Evolutionary conservation across 164 flowering plant genomes (phyloP).

Genomic region (Annona cherimola): DNA sequence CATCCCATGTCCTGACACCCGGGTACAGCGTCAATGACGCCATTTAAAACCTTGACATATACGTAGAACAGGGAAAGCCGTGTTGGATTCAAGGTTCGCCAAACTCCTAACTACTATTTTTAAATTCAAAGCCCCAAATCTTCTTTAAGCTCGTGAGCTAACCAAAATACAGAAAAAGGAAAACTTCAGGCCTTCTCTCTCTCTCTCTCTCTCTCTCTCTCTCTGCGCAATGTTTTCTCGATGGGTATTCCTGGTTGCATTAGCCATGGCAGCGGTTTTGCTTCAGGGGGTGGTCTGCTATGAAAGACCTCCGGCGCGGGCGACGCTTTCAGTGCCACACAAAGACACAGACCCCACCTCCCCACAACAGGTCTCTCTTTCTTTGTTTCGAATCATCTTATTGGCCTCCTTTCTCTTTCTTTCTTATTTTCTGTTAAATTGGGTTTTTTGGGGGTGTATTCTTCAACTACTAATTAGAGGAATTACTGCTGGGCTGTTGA

Average conservation of each 20-base stretch:
- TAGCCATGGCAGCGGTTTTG: not conserved
- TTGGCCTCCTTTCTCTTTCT: too few relatives aligned
- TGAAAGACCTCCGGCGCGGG: conserved; percentile 20
- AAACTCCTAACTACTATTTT: too few relatives aligned
- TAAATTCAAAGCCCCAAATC: too few relatives aligned
- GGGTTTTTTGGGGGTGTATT: not conserved
- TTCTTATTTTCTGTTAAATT: not conserved
- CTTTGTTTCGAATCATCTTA: not conserved
- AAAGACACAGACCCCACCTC: conserved; percentile 8
- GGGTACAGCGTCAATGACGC: too few relatives aligned
- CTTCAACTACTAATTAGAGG: too few relatives aligned
- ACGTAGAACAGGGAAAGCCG: too few relatives aligned
- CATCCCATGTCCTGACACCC: too few relatives aligned
- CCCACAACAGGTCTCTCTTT: conserved; percentile 18
- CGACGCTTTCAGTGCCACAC: conserved; percentile 9
- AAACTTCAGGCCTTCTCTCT: not conserved
- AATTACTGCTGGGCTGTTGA: not conserved
- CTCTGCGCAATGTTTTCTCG: conserved; percentile 1
- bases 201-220: not conserved
- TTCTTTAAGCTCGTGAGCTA: too few relatives aligned
- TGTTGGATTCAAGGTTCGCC: too few relatives aligned
- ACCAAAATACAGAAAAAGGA: too few relatives aligned
- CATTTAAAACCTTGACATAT: too few relatives aligned
- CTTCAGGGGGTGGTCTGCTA: conserved; percentile 4
- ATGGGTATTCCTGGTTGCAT: not conserved